Evolutionary conservation across 1,284 basidiomycete genomes (phyloP), one percentile per base, ranked within the genome.

Genomic region (Cryptococcus amylolentus): DNA sequence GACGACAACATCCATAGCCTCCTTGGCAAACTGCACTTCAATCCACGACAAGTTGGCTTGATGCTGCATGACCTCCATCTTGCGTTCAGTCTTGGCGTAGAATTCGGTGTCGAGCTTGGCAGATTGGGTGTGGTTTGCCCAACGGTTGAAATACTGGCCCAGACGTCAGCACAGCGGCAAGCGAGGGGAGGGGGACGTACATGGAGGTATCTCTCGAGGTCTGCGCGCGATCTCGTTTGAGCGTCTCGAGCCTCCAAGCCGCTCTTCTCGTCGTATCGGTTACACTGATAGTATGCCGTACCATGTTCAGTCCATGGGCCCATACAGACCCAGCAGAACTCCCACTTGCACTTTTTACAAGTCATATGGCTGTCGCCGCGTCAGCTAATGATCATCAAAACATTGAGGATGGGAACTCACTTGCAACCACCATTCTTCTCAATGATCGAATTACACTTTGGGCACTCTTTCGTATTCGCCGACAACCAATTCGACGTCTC

Each of bases 351-450:
- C 80, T 95, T 96, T 83, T 95, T 94, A 82, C 93, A 96, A n/a
- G 92, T 96, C 93, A 96, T 96, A 77, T 96, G 93, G 81, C 90
- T 93, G 52, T 3, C 4, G n/a, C 44, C 41, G 53, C 51, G 28
- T 37, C 26, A 46, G 31, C 31, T 27, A 41, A 37, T 26, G 8
- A n/a, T 5, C 20, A 7, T 16, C 8, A 31, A 26, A 44, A 20
- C 0, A 28, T 44, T 52, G 18, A 42, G 52, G 27, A 39, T 26
- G 18, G 43, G 23, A 13, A 85, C 89, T 71, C 73, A 93, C 91
- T 96, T 95, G 90, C 95, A 98, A 5, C 95, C 94, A n/a, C 95
- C 94, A 67, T 98, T 98, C 87, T 98, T 98, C 83, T 98, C 94
- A 63, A 98, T 98, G 51, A 94, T 97, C 67, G 91, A 93, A 72